Evolutionary conservation across 345 rosid genomes (phyloP).

Genomic region (Orychophragmus violaceus): DNA sequence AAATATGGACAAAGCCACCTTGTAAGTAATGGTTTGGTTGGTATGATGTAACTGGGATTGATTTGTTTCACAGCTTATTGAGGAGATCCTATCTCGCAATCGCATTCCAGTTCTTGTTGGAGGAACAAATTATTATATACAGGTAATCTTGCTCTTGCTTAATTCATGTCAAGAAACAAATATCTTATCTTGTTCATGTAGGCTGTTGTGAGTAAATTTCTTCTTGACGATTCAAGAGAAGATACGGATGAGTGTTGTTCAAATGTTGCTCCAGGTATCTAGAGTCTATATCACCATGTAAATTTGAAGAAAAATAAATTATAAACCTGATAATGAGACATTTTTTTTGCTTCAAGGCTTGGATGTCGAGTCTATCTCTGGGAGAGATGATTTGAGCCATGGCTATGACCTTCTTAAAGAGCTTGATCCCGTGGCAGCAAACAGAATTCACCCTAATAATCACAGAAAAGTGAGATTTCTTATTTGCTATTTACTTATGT

Average conservation of each 20-base stretch:
- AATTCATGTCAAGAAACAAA: not conserved
- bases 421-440: conserved; percentile 86
- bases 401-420: conserved; percentile 61
- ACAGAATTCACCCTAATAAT: conserved; percentile 88
- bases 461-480: conserved; percentile 66
- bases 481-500: not conserved
- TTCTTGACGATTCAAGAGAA: conserved; percentile 56
- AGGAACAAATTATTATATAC: conserved; percentile 90
- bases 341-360: conserved; percentile 11
- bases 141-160: conserved; percentile 40
- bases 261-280: conserved; percentile 40
- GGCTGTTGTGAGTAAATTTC: conserved; percentile 87
- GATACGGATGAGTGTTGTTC: conserved; percentile 30
- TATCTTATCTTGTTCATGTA: conserved; percentile 17
- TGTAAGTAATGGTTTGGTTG: not conserved
- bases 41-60: conserved; percentile 2
- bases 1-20: not conserved
- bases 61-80: conserved; percentile 52
- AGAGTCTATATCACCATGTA: not conserved
- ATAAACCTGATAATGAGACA: not conserved
- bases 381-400: conserved; percentile 23
- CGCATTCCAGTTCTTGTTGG: conserved; percentile 82
- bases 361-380: conserved; percentile 29
- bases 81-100: conserved; percentile 63
- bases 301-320: too few relatives aligned